Conservation (phyloP, 257 asterid species). For the Solanum gandarillasii region DNA sequence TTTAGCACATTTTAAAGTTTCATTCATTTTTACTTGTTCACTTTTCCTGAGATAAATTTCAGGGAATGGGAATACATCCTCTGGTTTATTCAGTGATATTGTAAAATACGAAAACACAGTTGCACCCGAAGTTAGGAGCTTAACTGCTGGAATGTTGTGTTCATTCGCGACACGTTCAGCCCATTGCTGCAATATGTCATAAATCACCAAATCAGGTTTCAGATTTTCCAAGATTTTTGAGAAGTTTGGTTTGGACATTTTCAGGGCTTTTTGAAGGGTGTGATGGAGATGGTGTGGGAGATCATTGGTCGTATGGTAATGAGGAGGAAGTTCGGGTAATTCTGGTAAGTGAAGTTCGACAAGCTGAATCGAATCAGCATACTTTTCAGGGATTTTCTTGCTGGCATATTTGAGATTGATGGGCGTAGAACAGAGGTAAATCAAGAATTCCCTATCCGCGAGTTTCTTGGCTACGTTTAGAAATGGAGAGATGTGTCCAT, state of each 20-base stretch:
- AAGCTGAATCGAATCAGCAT: constrained; percentile 6
- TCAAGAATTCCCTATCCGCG: constrained; percentile 8
- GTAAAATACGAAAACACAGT: constrained; percentile 14
- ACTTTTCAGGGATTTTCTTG: background rate
- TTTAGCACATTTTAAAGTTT: background rate
- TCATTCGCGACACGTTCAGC: background rate
- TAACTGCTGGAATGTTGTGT: constrained; percentile 23
- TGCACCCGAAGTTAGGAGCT: constrained; percentile 26
- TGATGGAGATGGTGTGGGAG: constrained; percentile 31
- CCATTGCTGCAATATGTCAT: constrained; percentile 47
- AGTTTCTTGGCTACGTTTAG: constrained; percentile 30
- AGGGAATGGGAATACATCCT: background rate
- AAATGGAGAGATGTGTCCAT: constrained; percentile 3
- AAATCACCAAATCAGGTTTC: constrained; percentile 24
- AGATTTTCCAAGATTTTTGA: constrained; percentile 9
- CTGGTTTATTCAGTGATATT: background rate
- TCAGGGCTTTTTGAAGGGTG: constrained; percentile 22
- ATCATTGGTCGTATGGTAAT: constrained; percentile 44
- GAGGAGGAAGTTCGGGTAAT: constrained; percentile 17
- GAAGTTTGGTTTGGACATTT: constrained; percentile 13
- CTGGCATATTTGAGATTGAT: constrained; percentile 24
- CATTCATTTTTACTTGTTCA: constrained; percentile 3
- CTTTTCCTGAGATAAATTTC: background rate
- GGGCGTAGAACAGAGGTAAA: constrained; percentile 34
- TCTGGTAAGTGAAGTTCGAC: constrained; percentile 26